Conservation (phyloP, 345 rosid species). For the Melaleuca alternifolia region DNA sequence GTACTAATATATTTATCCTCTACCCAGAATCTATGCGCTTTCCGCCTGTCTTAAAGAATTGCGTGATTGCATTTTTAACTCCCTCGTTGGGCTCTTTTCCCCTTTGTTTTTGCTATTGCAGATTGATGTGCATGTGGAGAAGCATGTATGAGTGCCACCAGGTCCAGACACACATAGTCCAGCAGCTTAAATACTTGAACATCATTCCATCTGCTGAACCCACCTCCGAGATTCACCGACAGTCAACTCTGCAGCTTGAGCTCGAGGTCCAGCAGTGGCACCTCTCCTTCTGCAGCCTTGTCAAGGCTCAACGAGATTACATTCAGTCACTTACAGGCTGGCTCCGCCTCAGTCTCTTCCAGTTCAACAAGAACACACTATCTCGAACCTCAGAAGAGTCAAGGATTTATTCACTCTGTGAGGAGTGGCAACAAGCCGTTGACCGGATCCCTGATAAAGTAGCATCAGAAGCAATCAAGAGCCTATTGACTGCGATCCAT, state of each 20-base stretch:
- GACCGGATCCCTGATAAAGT: slow-evolving; percentile 92
- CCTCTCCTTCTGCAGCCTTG: slow-evolving; percentile 69
- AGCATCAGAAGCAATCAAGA: slow-evolving; percentile 94
- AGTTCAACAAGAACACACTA: slow-evolving; percentile 62
- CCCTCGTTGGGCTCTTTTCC: background rate
- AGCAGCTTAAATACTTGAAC: slow-evolving; percentile 88
- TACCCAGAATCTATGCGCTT: background rate
- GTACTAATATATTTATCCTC: background rate
- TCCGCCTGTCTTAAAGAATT: background rate
- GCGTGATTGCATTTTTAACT: background rate
- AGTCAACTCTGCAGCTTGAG: slow-evolving; percentile 82
- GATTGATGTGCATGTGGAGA: slow-evolving; percentile 98
- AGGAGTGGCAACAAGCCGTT: slow-evolving; percentile 81
- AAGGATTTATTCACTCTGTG: slow-evolving; percentile 71
- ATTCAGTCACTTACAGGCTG: slow-evolving; percentile 83
- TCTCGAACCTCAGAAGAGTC: slow-evolving; percentile 42
- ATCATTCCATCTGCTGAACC: slow-evolving; percentile 78
- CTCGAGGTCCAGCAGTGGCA: slow-evolving; percentile 95
- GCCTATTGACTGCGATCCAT: slow-evolving; percentile 71
- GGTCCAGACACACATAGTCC: slow-evolving; percentile 92
- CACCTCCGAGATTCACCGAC: slow-evolving; percentile 87
- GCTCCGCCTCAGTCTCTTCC: slow-evolving; percentile 90
- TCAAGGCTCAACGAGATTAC: slow-evolving; percentile 78
- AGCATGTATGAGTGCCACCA: slow-evolving; percentile 98
- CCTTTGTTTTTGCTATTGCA: background rate